phyloP scores from a whole-genome alignment of 2,329 filamentous ascomycete genomes.

The Aspergillus fumigatiaffinis region DNA sequence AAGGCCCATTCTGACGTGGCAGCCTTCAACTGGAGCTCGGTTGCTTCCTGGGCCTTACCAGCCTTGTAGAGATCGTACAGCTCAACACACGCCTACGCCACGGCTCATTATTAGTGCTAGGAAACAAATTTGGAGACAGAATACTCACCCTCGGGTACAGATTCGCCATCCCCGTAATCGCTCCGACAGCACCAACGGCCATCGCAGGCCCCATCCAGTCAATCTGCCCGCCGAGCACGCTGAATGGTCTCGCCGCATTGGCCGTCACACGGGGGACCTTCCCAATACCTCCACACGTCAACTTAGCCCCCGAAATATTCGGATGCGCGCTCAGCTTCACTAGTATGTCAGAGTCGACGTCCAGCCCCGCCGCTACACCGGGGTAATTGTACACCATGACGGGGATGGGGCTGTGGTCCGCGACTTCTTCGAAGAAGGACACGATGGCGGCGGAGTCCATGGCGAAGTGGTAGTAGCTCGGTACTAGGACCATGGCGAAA shows the following conservation, averaged over 20 bases:
- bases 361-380: constrained; percentile 40
- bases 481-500: constrained; percentile 68
- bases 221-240: constrained; percentile 41
- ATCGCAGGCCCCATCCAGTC: constrained; percentile 54
- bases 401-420: constrained; percentile 49
- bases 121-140: no score
- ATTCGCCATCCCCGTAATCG: constrained; percentile 61
- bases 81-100: constrained; percentile 40
- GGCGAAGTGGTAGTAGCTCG: constrained; percentile 67
- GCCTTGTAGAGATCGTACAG: constrained; percentile 48
- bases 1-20: constrained; percentile 55
- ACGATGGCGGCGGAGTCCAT: constrained; percentile 58
- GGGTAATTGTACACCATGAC: constrained; percentile 49
- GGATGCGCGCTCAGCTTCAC: constrained; percentile 26
- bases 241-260: constrained; percentile 35
- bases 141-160: constrained; percentile 50
- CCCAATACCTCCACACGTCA: constrained; percentile 38
- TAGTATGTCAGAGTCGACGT: constrained; percentile 41
- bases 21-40: constrained; percentile 49
- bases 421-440: constrained; percentile 62
- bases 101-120: background rate
- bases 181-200: constrained; percentile 56
- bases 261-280: constrained; percentile 42
- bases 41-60: constrained; percentile 48
- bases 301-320: constrained; percentile 36